These are phyloP conservation scores for Solanum bukasovii DNA, from an alignment of 257 asterid species.

Conservation along the genomic window DNA sequence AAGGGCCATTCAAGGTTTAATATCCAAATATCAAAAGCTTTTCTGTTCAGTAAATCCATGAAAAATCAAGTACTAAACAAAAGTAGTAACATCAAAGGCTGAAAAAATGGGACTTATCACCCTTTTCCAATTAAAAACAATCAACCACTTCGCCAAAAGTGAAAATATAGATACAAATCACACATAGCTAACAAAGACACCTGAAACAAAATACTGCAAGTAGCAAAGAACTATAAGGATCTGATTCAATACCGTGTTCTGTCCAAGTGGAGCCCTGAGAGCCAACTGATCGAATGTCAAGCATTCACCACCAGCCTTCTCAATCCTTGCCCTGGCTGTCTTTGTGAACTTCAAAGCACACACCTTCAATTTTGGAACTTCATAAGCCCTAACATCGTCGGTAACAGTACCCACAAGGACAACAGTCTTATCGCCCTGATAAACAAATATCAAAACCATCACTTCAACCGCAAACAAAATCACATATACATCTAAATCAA, in stretches of 20 bases:
- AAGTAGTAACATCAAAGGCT: neutral
- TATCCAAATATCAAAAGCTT: neutral
- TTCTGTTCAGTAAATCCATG: neutral
- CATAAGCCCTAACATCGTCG: slow-evolving; percentile 31
- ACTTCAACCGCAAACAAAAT: neutral
- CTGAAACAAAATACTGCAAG: neutral
- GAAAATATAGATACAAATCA: neutral
- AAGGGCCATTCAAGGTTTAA: neutral
- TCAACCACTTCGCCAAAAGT: neutral
- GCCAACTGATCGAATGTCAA: slow-evolving; percentile 93
- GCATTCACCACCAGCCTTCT: slow-evolving; percentile 97
- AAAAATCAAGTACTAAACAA: neutral
- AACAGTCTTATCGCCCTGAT: slow-evolving; percentile 30
- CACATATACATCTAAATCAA: neutral
- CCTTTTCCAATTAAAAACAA: neutral
- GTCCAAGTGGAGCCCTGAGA: slow-evolving; percentile 93
- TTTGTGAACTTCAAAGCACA: slow-evolving; percentile 48
- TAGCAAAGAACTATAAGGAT: neutral
- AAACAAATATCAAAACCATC: neutral
- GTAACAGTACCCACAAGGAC: slow-evolving; percentile 35
- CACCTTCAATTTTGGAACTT: slow-evolving; percentile 29
- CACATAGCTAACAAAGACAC: neutral
- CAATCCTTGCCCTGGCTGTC: slow-evolving; percentile 89
- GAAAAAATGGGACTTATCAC: neutral
- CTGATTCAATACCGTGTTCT: slow-evolving; percentile 56